These are phyloP conservation scores for Neonectria neomacrospora DNA, from an alignment of 2,329 filamentous ascomycete genomes.

Conservation along the genomic window DNA sequence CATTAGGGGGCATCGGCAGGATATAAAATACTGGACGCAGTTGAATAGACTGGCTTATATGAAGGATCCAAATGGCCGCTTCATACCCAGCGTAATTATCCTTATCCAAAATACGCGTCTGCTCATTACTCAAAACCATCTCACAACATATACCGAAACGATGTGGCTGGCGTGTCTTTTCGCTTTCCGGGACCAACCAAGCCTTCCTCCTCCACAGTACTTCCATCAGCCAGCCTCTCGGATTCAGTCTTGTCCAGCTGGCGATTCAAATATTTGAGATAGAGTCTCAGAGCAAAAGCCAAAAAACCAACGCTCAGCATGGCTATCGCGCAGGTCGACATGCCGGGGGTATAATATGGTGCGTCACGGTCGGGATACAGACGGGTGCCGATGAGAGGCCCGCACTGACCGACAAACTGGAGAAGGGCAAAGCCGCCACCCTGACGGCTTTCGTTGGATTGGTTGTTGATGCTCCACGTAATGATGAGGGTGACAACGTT, in stretches of 20 bases:
- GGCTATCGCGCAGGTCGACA: slow-evolving; percentile 70
- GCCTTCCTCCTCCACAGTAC: slow-evolving; percentile 53
- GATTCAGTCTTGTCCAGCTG: slow-evolving; percentile 52
- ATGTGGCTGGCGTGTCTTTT: slow-evolving; percentile 36
- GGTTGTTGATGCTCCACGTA: slow-evolving; percentile 91
- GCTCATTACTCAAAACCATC: slow-evolving; percentile 10
- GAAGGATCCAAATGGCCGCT: slow-evolving; percentile 3
- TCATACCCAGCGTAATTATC: slow-evolving; percentile 1
- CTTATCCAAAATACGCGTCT: background rate
- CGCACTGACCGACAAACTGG: slow-evolving; percentile 84
- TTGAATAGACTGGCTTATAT: slow-evolving; percentile 22
- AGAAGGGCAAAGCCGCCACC: slow-evolving; percentile 83
- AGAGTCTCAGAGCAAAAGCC: slow-evolving; percentile 63
- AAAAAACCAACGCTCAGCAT: slow-evolving; percentile 71
- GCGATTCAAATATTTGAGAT: slow-evolving; percentile 63
- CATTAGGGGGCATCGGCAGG: slow-evolving; percentile 29
- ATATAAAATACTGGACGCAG: slow-evolving; percentile 24
- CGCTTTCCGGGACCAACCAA: slow-evolving; percentile 49
- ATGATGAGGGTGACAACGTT: slow-evolving; percentile 85
- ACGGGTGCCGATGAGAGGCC: slow-evolving; percentile 75
- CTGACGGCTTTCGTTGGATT: slow-evolving; percentile 73
- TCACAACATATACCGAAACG: slow-evolving; percentile 62
- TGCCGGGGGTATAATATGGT: slow-evolving; percentile 71
- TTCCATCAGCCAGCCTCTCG: slow-evolving; percentile 36
- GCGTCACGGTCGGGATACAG: slow-evolving; percentile 70